Evolutionary conservation across 75 land plant genomes (phyloP).

Genomic region (Pinus albicaulis): DNA sequence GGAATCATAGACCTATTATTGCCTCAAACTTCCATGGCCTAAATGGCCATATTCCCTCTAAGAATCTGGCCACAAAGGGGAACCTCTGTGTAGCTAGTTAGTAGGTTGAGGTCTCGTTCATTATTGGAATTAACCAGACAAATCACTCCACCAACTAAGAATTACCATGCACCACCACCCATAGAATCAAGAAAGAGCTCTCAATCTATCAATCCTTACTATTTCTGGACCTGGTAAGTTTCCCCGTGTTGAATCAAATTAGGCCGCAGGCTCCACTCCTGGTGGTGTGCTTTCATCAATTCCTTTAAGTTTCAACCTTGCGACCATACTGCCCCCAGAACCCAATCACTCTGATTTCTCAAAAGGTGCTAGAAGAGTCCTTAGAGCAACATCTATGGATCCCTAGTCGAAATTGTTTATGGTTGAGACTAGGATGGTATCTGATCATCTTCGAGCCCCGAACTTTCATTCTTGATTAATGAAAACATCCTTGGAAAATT

Average conservation of each 20-base stretch:
- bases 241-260: slow-evolving; percentile 55
- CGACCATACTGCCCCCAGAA: slow-evolving; percentile 26
- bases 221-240: slow-evolving; percentile 56
- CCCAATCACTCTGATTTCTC: slow-evolving; percentile 8
- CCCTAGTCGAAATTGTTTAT: no score
- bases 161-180: slow-evolving; percentile 61
- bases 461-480: no score
- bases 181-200: slow-evolving; percentile 64
- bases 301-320: slow-evolving; percentile 68
- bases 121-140: slow-evolving; percentile 92
- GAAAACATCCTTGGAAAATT: no score
- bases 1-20: no score
- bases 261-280: slow-evolving; percentile 55
- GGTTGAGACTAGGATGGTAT: no score
- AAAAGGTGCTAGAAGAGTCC: slow-evolving; percentile 13
- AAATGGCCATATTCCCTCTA: no score
- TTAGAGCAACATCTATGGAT: slow-evolving; percentile 23
- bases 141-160: slow-evolving; percentile 80
- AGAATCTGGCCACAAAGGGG: no score
- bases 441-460: no score
- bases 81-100: slow-evolving; percentile 71
- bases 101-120: slow-evolving; percentile 95
- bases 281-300: slow-evolving; percentile 53
- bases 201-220: slow-evolving; percentile 56
- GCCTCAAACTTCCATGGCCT: no score